Conservation (phyloP, 768 basidiomycete species). For the Boletales sp. region DNA sequence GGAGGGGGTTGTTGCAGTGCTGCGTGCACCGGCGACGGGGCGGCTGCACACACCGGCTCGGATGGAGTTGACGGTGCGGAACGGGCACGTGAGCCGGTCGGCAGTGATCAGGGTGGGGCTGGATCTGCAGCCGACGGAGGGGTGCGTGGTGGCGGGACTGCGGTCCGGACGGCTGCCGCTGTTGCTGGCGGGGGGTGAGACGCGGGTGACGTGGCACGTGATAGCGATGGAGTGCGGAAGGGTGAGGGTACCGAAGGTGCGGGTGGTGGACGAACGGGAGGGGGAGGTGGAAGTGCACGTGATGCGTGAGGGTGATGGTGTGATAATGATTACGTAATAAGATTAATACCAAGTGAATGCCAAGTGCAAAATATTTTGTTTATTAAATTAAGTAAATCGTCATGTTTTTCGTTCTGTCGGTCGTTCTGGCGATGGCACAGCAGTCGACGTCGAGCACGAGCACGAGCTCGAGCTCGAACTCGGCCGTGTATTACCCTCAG, state of each 20-base stretch:
- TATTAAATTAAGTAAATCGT: no score
- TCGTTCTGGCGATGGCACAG: neutral
- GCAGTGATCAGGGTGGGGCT: conserved; percentile 70
- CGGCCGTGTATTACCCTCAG: conserved; percentile 19
- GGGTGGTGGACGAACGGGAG: conserved; percentile 51
- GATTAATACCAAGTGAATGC: no score
- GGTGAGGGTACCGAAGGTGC: conserved; percentile 57
- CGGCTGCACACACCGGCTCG: conserved; percentile 59
- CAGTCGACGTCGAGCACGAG: no score
- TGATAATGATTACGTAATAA: neutral
- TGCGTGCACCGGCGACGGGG: conserved; percentile 59
- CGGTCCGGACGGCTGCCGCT: conserved; percentile 63
- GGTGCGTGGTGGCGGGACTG: conserved; percentile 81
- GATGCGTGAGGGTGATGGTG: conserved; percentile 19
- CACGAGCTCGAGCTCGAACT: no score
- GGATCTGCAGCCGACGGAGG: conserved; percentile 63
- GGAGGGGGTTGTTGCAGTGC: conserved; percentile 62
- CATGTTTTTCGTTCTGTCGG: neutral
- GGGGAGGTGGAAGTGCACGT: conserved; percentile 24
- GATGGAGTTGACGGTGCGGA: conserved; percentile 60
- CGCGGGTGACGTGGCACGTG: conserved; percentile 60
- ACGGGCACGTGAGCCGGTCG: conserved; percentile 57
- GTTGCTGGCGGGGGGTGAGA: conserved; percentile 72
- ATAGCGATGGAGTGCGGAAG: conserved; percentile 75
- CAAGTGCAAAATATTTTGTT: no score